Evolutionary conservation across 139 green algal genomes (phyloP), one percentile per base, ranked within the genome.

Genomic region (Klebsormidium nitens): DNA sequence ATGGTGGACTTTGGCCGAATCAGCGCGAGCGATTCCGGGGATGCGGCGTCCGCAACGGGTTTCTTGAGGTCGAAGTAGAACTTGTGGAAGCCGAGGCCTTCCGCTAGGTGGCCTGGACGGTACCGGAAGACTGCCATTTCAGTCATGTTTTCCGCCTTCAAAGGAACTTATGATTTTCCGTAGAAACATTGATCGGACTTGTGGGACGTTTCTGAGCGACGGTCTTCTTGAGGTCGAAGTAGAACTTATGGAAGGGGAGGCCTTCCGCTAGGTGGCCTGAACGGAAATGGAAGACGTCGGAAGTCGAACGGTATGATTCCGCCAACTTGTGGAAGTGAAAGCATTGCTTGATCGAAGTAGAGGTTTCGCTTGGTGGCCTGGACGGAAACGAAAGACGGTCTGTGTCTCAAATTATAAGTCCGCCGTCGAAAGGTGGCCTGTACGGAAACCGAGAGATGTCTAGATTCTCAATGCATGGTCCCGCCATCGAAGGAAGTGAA

Each of bases 61-160:
- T n/a, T n/a, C n/a, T n/a, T n/a, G n/a, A n/a, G n/a, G n/a, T 77
- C 70, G 62, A 77, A 72, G 49, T 72, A 77, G 63, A 67, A 72
- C 34, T 74, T 71, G 63, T 77, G 70, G 26, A 77, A 77, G 8
- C 35, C 29, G 6, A 76, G 61, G 19, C 70, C 70, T 42, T 77
- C 67, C 28, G 75, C 70, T 8, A 77, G 62, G 62, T 55, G 28
- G 29, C 14, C 11, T 46, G 39, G 38, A 52, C 14, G 19, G 19
- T 4, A 37, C 5, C 5, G 59, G 32, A 55, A 4, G 19, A 5
- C 5, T 5, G 5, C 4, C 14, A 29, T 49, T 32, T 63, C 66
- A 57, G 66, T n/a, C 17, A 28, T 47, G 23, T 34, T n/a, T 23
- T 55, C 23, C 23, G 23, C 46, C 46, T 55, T 23, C 23, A 31